A percentile compares a stretch with the other conserved stretches of the same genome.
These are phyloP conservation scores for Phytopythium ostracodes DNA, from an alignment of 352 stramenopile genomes.

Conservation along the genomic window DNA sequence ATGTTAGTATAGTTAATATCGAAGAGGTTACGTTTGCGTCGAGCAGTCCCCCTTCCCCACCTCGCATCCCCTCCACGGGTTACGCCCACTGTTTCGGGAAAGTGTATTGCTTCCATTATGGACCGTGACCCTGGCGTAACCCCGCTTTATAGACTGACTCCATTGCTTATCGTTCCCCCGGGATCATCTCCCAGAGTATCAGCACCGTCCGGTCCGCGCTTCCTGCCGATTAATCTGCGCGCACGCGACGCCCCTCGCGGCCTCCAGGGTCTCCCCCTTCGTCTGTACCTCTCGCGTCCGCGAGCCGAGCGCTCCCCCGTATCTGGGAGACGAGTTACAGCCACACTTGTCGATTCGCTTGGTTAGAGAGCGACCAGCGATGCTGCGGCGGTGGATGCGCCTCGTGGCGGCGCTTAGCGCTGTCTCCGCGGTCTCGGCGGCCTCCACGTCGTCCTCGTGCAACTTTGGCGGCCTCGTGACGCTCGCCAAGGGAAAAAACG, in stretches of 20 bases:
- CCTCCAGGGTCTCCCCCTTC: not conserved
- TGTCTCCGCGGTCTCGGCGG: constrained; percentile 7
- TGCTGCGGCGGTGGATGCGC: not conserved
- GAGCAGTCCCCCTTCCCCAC: not conserved
- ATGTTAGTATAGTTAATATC: not conserved
- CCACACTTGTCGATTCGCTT: not conserved
- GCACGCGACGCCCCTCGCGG: not conserved
- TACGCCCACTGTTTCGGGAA: not conserved
- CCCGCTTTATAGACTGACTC: constrained; percentile 2
- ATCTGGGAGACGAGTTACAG: not conserved
- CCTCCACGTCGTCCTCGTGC: constrained; percentile 16
- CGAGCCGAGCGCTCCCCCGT: not conserved
- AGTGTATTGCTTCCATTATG: not conserved
- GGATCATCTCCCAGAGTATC: not conserved
- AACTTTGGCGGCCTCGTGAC: constrained; percentile 33
- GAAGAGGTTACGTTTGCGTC: not conserved
- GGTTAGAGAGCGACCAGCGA: not conserved
- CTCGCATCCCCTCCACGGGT: not conserved
- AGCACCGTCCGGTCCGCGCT: not conserved
- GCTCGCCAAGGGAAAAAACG: constrained; percentile 29
- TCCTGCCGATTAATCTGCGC: not conserved
- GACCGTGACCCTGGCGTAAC: not conserved
- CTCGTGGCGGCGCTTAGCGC: constrained; percentile 5
- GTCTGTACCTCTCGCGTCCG: not conserved
- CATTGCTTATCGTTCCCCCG: not conserved